phyloP scores from a whole-genome alignment of 2,329 filamentous ascomycete genomes.

The Rutstroemia sp. region DNA sequence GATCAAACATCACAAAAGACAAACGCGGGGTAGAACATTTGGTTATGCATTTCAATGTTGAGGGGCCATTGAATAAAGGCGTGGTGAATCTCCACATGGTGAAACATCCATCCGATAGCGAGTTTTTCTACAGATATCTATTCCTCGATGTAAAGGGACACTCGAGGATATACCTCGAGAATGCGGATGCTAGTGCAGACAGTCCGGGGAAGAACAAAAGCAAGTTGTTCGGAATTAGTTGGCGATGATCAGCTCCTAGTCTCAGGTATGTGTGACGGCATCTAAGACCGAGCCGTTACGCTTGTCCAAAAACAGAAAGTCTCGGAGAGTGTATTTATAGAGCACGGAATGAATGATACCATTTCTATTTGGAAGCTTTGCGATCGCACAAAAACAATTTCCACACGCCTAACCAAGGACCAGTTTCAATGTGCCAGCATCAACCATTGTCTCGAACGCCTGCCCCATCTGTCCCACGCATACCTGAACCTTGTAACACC shows the following conservation, averaged over 20 bases:
- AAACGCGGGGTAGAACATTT: conserved; percentile 71
- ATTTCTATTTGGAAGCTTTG: too few relatives aligned
- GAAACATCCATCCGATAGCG: conserved; percentile 54
- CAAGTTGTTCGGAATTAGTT: conserved; percentile 29
- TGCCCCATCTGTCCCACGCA: too few relatives aligned
- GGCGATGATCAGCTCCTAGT: conserved; percentile 15
- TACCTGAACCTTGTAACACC: too few relatives aligned
- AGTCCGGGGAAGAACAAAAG: conserved; percentile 24
- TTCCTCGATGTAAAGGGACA: conserved; percentile 73
- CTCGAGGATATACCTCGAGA: conserved; percentile 57
- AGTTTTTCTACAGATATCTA: conserved; percentile 76
- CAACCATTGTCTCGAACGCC: too few relatives aligned
- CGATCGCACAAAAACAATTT: too few relatives aligned
- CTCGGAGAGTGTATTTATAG: too few relatives aligned
- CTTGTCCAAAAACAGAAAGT: too few relatives aligned
- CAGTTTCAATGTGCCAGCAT: too few relatives aligned
- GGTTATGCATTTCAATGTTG: conserved; percentile 77
- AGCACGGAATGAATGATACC: too few relatives aligned
- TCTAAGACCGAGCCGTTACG: too few relatives aligned
- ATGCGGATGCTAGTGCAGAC: conserved; percentile 37
- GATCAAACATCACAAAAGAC: conserved; percentile 63
- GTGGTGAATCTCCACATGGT: conserved; percentile 72
- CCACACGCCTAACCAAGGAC: too few relatives aligned
- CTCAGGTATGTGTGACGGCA: too few relatives aligned
- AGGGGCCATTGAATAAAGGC: conserved; percentile 68